phyloP scores from a whole-genome alignment of 495 filamentous ascomycete genomes.

The Penicillium pulvis region DNA sequence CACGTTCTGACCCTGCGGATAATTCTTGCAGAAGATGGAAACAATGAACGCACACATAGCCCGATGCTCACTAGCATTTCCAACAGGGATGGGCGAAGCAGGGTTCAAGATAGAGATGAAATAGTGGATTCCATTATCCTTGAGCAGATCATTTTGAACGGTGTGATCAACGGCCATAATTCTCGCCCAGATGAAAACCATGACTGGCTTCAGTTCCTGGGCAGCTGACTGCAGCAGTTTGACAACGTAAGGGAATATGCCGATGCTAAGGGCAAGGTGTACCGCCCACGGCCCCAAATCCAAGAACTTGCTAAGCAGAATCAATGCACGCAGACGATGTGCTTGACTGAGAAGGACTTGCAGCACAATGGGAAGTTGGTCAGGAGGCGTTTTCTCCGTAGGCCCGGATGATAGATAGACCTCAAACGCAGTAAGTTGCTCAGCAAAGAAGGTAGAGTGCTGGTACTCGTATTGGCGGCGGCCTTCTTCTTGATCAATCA shows the following conservation, averaged over 20 bases:
- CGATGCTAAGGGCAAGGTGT: constrained; percentile 92
- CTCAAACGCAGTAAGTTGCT: constrained; percentile 96
- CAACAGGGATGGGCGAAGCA: constrained; percentile 74
- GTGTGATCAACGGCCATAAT: constrained; percentile 94
- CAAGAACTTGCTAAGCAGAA: constrained; percentile 89
- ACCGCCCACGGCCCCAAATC: constrained; percentile 98
- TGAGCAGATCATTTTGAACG: constrained; percentile 89
- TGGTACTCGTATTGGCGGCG: constrained; percentile 84
- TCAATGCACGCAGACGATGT: constrained; percentile 88
- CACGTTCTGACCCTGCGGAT: constrained; percentile 84
- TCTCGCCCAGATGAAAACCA: constrained; percentile 99
- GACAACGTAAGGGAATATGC: constrained; percentile 97
- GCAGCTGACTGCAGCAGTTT: constrained; percentile 95
- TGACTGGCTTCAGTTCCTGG: constrained; percentile 91
- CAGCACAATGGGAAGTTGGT: constrained; percentile 93
- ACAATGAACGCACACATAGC: constrained; percentile 99
- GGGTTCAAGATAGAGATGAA: constrained; percentile 91
- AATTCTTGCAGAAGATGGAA: constrained; percentile 93
- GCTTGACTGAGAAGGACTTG: constrained; percentile 96
- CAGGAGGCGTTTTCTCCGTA: constrained; percentile 79
- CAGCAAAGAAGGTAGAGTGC: constrained; percentile 94
- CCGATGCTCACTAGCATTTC: constrained; percentile 87
- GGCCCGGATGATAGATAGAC: constrained; percentile 92
- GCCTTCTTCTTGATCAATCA: constrained; percentile 75
- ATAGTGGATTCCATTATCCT: constrained; percentile 96